Evolutionary conservation across 495 filamentous ascomycete genomes (phyloP).

Genomic region (Tuber microsphaerosporum): DNA sequence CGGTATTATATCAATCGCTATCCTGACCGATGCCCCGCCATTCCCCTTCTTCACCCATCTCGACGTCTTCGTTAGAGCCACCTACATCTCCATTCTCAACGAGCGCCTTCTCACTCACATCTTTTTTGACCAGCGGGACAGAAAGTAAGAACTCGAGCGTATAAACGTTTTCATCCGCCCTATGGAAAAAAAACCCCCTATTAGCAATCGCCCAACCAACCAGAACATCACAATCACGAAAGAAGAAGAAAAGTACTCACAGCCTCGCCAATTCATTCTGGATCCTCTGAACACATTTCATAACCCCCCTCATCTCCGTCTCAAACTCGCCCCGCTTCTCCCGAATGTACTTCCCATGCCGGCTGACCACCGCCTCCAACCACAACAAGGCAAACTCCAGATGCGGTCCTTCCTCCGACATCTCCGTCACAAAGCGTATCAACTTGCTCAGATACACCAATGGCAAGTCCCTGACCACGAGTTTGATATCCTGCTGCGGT

Average conservation of each 20-base stretch:
- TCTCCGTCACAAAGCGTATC: slow-evolving; percentile 74
- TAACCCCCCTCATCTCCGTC: slow-evolving; percentile 70
- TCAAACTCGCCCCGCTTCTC: slow-evolving; percentile 69
- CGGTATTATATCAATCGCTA: slow-evolving; percentile 13
- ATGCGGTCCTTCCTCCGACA: slow-evolving; percentile 83
- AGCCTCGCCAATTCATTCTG: slow-evolving; percentile 51
- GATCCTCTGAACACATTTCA: slow-evolving; percentile 68
- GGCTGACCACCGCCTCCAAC: slow-evolving; percentile 76
- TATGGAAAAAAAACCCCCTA: slow-evolving; percentile 48
- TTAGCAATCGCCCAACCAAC: background rate
- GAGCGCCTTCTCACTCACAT: background rate
- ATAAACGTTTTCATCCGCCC: slow-evolving; percentile 82
- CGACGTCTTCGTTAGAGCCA: slow-evolving; percentile 16
- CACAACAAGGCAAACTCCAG: slow-evolving; percentile 89
- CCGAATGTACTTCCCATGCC: slow-evolving; percentile 74
- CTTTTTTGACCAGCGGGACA: slow-evolving; percentile 11
- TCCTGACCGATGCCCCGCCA: slow-evolving; percentile 22
- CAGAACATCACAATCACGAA: background rate
- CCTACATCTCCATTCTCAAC: slow-evolving; percentile 10
- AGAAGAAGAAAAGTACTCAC: slow-evolving; percentile 20
- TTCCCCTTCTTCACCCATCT: slow-evolving; percentile 32
- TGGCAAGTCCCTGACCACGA: slow-evolving; percentile 73
- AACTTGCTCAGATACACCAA: slow-evolving; percentile 76
- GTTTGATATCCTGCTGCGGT: slow-evolving; percentile 64
- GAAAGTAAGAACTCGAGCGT: slow-evolving; percentile 68